A percentile compares a stretch with the other conserved stretches of the same genome.
Evolutionary conservation across 2,329 filamentous ascomycete species (phyloP).

Genomic region (Diaporthe capsici): DNA sequence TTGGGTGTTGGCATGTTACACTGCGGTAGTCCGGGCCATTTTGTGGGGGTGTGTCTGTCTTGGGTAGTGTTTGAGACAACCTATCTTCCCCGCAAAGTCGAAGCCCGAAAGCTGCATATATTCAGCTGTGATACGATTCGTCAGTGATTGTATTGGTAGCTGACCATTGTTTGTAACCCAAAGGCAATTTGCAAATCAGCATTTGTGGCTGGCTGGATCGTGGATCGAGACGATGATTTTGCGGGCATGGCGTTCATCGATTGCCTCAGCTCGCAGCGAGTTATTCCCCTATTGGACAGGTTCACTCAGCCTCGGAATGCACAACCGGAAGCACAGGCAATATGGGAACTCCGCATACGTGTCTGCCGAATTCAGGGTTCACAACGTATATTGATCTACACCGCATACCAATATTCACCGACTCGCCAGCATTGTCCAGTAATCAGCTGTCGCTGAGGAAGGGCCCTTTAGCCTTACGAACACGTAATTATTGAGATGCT

Average conservation of each 20-base stretch:
- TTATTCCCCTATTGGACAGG: not conserved
- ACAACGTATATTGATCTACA: not conserved
- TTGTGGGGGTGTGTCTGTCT: not conserved
- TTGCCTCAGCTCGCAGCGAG: not conserved
- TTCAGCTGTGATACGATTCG: not conserved
- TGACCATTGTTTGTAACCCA: not conserved
- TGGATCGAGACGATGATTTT: not conserved
- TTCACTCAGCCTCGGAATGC: not conserved
- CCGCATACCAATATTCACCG: not conserved
- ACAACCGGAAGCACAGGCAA: not conserved
- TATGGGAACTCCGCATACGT: not conserved
- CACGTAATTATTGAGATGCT: not conserved
- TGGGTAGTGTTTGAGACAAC: not conserved
- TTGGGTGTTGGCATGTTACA: conserved; percentile 8
- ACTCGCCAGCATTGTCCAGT: not conserved
- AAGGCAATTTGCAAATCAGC: not conserved
- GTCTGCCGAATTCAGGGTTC: not conserved
- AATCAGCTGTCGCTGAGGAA: not conserved
- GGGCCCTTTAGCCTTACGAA: not conserved
- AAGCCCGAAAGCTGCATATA: not conserved
- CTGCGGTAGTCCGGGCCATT: not conserved
- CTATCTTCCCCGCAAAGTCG: not conserved
- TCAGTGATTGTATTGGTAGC: no score
- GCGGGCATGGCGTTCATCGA: not conserved
- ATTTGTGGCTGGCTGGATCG: conserved; percentile 7